Conservation (phyloP, 192 early-diverging fungal species). For the Backusella tuberculispora region DNA sequence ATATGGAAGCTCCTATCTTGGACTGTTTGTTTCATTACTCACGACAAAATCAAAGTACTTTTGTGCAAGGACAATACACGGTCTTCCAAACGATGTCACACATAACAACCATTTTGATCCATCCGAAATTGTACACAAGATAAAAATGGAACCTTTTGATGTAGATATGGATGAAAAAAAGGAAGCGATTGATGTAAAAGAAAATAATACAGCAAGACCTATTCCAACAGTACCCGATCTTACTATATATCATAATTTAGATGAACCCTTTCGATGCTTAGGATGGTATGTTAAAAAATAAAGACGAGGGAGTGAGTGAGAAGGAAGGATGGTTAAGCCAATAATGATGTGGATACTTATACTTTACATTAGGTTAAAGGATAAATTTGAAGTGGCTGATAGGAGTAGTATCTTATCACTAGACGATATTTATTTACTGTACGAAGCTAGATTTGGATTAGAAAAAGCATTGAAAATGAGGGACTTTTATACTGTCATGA, state of each 20-base stretch:
- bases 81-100: background rate
- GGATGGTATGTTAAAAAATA: conserved; percentile 48
- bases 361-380: conserved; percentile 48
- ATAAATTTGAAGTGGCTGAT: conserved; percentile 51
- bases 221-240: conserved; percentile 34
- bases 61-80: conserved; percentile 7
- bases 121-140: background rate
- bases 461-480: conserved; percentile 37
- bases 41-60: conserved; percentile 22
- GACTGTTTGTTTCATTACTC: conserved; percentile 1
- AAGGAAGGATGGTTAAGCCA: background rate
- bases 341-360: background rate
- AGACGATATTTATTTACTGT: conserved; percentile 52
- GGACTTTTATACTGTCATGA: conserved; percentile 38
- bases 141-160: background rate
- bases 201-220: background rate
- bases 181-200: background rate
- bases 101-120: background rate
- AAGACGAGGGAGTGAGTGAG: background rate
- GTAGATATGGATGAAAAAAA: background rate
- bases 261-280: conserved; percentile 59
- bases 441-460: conserved; percentile 50
- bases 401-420: conserved; percentile 42
- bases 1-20: conserved; percentile 12
- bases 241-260: conserved; percentile 44